A percentile compares a stretch with the other conserved stretches of the same genome.
Evolutionary conservation across 805 yeast species (phyloP).

Genomic region (Ogataea salicorniae): DNA sequence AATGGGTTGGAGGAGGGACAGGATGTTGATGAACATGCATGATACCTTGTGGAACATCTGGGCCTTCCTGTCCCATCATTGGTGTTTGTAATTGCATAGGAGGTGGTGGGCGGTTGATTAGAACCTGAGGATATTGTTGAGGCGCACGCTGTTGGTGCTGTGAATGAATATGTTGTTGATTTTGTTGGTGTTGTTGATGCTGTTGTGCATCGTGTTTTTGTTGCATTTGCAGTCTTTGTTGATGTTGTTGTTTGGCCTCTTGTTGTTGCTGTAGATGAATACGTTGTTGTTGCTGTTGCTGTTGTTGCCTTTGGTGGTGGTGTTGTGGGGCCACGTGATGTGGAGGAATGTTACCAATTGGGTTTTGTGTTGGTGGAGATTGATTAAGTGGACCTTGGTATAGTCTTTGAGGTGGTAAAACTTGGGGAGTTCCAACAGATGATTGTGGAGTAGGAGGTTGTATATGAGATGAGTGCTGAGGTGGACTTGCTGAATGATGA

Average conservation of each 20-base stretch:
- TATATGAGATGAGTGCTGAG: background rate
- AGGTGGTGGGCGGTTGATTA: background rate
- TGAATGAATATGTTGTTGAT: background rate
- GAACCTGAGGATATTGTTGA: background rate
- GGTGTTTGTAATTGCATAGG: background rate
- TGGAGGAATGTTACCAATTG: no score
- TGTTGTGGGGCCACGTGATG: background rate
- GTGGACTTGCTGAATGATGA: background rate
- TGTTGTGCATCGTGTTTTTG: background rate
- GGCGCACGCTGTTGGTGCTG: background rate
- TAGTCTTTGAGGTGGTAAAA: background rate
- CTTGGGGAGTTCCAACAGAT: background rate
- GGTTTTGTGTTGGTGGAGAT: no score
- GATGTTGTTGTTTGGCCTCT: background rate
- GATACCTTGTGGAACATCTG: background rate
- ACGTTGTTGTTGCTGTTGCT: conserved; percentile 1
- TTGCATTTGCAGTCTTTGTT: background rate
- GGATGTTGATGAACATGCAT: background rate
- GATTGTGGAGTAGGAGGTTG: background rate
- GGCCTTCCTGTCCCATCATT: background rate
- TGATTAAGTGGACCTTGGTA: background rate
- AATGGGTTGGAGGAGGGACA: background rate
- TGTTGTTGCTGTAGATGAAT: background rate
- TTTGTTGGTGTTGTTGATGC: background rate
- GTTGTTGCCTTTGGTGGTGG: conserved; percentile 1